Base-by-base conservation (phyloP, 495 filamentous ascomycete species). In the Hypoxylon crocopeplum region DNA sequence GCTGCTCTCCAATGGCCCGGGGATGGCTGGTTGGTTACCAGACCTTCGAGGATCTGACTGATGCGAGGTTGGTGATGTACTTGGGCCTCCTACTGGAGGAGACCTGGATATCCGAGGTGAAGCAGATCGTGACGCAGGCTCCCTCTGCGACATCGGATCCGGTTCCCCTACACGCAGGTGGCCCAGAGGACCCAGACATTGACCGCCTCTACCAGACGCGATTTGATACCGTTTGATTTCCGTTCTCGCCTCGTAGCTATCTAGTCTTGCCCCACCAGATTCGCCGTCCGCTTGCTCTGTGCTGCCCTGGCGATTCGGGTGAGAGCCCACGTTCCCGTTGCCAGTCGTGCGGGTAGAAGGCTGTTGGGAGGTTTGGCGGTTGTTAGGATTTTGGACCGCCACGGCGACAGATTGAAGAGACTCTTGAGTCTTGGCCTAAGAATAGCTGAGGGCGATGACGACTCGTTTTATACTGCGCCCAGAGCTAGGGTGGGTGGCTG, bases 131-230 rank as follows among this genome's bases (percentile, higher is more conserved):
- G 73, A 71, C 67, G 69, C 73, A 75, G 75, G 64, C 66, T 73
- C 78, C 75, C 76, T 80, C 77, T 82, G 77, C 71, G 79, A 83
- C 82, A 85, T 85, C 76, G 78, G 79, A 77, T 74, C 76, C 80
- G 77, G 76, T 76, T 80, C 82, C 79, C 82, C 78, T 79, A 72
- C 74, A 70, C 76, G 69, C 73, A 71, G 70, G 65, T 65, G 66
- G 70, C 71, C 76, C 74, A 66, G 69, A 71, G 68, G 67, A 76
- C 73, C 73, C 70, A 74, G 75, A 81, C 81, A 84, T 83, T 79
- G 81, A 83, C 75, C 69, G 59, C 71, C 64, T 63, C 60, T 65
- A 59, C 67, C 37, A 58, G 58, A 55, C 48, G 51, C 24, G 50
- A 56, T 40, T 65, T 56, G 62, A 64, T 68, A 64, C 51, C 63